Conservation (phyloP, 1,139 yeast genomes). For the Kurtzmaniella quercitrusa region DNA sequence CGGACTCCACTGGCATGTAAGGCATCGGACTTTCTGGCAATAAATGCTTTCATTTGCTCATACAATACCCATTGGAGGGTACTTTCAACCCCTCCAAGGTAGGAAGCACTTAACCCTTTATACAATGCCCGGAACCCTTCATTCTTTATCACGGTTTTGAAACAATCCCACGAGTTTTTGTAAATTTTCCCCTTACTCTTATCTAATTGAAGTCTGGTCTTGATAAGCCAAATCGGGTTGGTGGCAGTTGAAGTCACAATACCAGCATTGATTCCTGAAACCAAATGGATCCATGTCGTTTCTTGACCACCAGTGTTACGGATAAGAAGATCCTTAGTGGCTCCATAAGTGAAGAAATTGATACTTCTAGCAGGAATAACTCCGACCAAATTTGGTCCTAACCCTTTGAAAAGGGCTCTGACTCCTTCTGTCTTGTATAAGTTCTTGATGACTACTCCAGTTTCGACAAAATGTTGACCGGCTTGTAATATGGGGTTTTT, state of each 20-base stretch:
- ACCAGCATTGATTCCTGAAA: slow-evolving; percentile 92
- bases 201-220: slow-evolving; percentile 90
- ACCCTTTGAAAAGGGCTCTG: slow-evolving; percentile 83
- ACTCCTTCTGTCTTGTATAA: slow-evolving; percentile 78
- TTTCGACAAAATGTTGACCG: slow-evolving; percentile 74
- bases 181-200: slow-evolving; percentile 62
- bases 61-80: slow-evolving; percentile 96
- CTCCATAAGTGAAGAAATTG: slow-evolving; percentile 94
- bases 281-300: slow-evolving; percentile 79
- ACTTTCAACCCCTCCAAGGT: slow-evolving; percentile 89
- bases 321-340: slow-evolving; percentile 72
- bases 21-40: slow-evolving; percentile 47
- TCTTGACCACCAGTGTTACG: slow-evolving; percentile 71
- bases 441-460: slow-evolving; percentile 64
- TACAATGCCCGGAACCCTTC: slow-evolving; percentile 85
- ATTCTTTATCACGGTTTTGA: slow-evolving; percentile 58
- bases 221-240: slow-evolving; percentile 97
- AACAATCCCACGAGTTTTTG: slow-evolving; percentile 83
- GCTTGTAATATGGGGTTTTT: slow-evolving; percentile 41
- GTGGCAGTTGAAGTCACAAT: slow-evolving; percentile 96
- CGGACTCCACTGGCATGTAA: slow-evolving; percentile 31
- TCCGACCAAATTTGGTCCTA: slow-evolving; percentile 95
- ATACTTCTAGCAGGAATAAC: slow-evolving; percentile 98
- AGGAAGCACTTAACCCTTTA: slow-evolving; percentile 88
- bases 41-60: slow-evolving; percentile 84